Base-by-base conservation (phyloP, 179 eudicot genomes). In the Spinacia oleracea region DNA sequence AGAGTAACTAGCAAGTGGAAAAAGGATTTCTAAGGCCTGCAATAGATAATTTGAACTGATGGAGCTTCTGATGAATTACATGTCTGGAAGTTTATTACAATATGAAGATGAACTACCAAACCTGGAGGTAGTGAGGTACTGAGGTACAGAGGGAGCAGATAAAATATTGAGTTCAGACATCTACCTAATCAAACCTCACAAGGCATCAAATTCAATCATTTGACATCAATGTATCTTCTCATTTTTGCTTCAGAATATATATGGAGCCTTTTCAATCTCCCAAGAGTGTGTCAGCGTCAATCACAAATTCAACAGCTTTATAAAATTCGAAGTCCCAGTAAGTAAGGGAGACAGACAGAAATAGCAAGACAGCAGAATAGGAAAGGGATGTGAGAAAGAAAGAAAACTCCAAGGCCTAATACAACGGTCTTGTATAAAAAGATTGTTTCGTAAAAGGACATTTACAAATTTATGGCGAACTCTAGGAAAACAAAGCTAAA, bases 101-200 rank as follows among this genome's bases (percentile, higher is more conserved):
- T 32, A 29, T 60, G 35, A 29, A 60, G 34, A 29, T 9, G 11
- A 53, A 6, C n/a, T 21, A 35, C 60, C 77, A 74, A 9, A 59
- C 53, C 77, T 75, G 42, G n/a, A 74, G 12, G 40, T 38, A 38
- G 40, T 38, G 40, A 38, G 40, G n/a, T n/a, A n/a, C n/a, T n/a
- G n/a, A n/a, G n/a, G 40, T 38, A 38, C 40, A 38, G 6, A 38
- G 40, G 12, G 34, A 27, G 18, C 4, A 2, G 6, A 42, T 6
- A 62, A 59, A 32, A 75, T 10, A 59, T 9, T 11, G 4, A 31
- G 60, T 32, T 64, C 62, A 16, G 23, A 10, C n/a, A 25, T 25
- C n/a, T 46, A 46, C 23, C 23, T 1, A 16, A 69, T 12, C 11
- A 38, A 38, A 12, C 29, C 29, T 55, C 51, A 67, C 20, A 75